Evolutionary conservation across 2,329 filamentous ascomycete species (phyloP), one percentile per base, ranked within the genome.

Genomic region (Trichophaea hybrida): DNA sequence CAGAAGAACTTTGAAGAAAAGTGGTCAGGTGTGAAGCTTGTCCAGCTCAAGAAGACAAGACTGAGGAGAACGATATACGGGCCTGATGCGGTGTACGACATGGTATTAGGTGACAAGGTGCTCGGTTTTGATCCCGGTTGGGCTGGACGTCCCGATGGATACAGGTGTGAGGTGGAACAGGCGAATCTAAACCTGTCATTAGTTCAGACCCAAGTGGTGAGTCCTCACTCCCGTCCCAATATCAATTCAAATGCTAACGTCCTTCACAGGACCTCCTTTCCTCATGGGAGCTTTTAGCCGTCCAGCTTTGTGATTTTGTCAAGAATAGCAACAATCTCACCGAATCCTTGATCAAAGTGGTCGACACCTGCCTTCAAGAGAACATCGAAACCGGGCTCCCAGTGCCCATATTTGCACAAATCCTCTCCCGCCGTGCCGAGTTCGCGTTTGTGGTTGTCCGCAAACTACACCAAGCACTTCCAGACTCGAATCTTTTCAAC

Each of bases 141-240:
- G 93, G 85, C 85, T 77, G 75, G 65, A 78, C 75, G 66, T 78
- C 81, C 58, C 80, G 61, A 66, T 46, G 61, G 63, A 33, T 94
- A 94, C 73, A 79, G 80, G 63, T 79, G 80, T 53, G 93, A 98
- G 70, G 84, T 98, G 73, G 80, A 84, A 68, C 82, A 83, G 62
- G 93, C 91, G 46, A 98, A 98, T 71, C 75, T 85, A 63, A 97
- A 98, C 71, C 72, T 98, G 56, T 94, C 90, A 31, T 76, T 95
- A 37, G 88, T 98, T 37, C 89, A 97, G 71, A 87, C 91, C 31
- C 89, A 98, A 74, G 84, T 93, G 65, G 83, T 87, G 76, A 73
- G 83, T 57, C 55, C 43, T 33, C 13, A 2, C 24, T 55, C 37
- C 32, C 3, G 46, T 34, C 6, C 31, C 13, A 2, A 10, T 5